Base-by-base conservation (phyloP, 73 alveolate species). In the Paramecium sonneborni region DNA sequence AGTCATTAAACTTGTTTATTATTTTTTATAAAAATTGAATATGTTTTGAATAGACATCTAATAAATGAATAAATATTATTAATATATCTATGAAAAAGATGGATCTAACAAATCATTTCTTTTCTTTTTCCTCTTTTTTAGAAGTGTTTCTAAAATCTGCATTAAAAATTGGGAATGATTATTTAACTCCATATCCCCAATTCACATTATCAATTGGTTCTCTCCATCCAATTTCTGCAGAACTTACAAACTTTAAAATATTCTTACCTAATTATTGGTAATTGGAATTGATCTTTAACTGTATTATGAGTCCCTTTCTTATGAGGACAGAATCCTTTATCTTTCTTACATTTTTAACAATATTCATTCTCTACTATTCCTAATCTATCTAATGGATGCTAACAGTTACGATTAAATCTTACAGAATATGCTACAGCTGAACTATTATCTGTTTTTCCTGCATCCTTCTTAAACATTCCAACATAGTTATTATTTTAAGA, bases 281-380 rank as follows among this genome's bases (percentile, higher is more conserved):
- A 24, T 20, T 86, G 69, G 48, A 86, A 86, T 37, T 72, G 56
- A 30, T 86, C 39, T 41, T 62, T 68, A 37, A 86, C 58, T 1
- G 57, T 62, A 11, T 41, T 85, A 68, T 86, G 46, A 23, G 69
- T 46, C 3, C 30, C 85, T 18, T 57, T 34, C 30, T 86, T 86
- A 26, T 86, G 93, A 18, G 93, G 93, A 34, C 93, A 86, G 62
- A 86, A 86, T 23, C 93, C 85, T 15, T 72, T 76, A 28, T 86
- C 93, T 70, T 86, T 86, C 43, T 86, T 86, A 23, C 93, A 86
- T 62, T 86, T 86, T 20, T 86, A 68, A 68, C 93, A 86, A 41
- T 58, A 86, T 18, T 86, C 93, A 67, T 86, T 86, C 34, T 86
- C 93, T 18, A 86, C 85, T 24, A 86, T 62, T 0, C 93, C 93